Base-by-base conservation (phyloP, 1,284 basidiomycete species). In the Sphaerobolus stellatus region DNA sequence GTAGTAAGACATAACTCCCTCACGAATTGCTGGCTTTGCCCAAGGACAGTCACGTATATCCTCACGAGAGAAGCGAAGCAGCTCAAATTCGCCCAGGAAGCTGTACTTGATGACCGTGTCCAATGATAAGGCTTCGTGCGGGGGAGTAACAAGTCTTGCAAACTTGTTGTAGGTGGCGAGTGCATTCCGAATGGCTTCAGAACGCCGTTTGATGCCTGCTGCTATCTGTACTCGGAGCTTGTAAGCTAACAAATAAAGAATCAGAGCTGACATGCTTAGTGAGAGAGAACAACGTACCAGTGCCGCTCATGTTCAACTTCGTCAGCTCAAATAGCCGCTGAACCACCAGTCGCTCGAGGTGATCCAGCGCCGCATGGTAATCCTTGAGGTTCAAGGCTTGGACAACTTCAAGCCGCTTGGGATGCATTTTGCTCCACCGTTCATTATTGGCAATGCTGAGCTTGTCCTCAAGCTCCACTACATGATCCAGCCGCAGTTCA, bases 291-390 rank as follows among this genome's bases (percentile, higher is more conserved):
- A 6, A 38, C 59, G 9, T 38, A 66, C 66, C 63, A 4, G 57
- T 62, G 33, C 56, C 62, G 3, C 60, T 50, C 5, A 66, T 18
- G 54, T 71, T 69, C 25, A 66, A 52, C 49, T 67, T 69, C 14
- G 65, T 52, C 3, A 72, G 56, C 56, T 72, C 67, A 43, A 71
- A 69, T 1, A 72, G 58, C 5, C 65, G 57, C 51, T 65, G 61
- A 1, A 68, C 57, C n/a, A 72, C 64, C 6, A 70, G 64, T 8
- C 57, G 22, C 34, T 71, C 65, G 0, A 71, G 58, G 25, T 62
- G 48, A 18, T 65, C 59, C 2, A 70, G 57, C 0, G 68, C 65
- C 2, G 48, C 45, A 3, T 61, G 60, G 44, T 64, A 70, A 16
- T 58, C 54, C 2, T 61, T 58, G n/a, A 59, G 40, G 1, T 40